These are phyloP conservation scores for Peronospora tabacina DNA, from an alignment of 352 stramenopile genomes.

Conservation along the genomic window DNA sequence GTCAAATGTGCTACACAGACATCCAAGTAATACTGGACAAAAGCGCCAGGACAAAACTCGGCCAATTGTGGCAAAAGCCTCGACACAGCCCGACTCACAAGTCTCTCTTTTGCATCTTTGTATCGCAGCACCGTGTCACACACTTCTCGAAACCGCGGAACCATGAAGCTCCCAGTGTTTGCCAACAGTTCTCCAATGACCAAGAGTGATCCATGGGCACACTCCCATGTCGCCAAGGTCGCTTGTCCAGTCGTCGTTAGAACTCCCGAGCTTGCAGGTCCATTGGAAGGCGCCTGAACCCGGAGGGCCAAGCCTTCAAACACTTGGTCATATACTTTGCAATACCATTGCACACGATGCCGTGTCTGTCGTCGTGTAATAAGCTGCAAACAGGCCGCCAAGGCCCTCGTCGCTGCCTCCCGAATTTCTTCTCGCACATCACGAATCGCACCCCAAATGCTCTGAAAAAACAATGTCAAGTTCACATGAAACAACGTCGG, in stretches of 20 bases:
- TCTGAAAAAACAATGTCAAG: slow-evolving; percentile 89
- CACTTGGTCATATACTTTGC: slow-evolving; percentile 88
- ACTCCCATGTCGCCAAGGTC: slow-evolving; percentile 50
- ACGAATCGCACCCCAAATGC: slow-evolving; percentile 82
- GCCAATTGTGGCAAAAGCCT: slow-evolving; percentile 91
- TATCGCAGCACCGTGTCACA: slow-evolving; percentile 92
- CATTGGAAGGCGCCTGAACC: no score
- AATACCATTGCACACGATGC: slow-evolving; percentile 88
- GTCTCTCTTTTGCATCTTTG: slow-evolving; percentile 82
- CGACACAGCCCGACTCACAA: slow-evolving; percentile 77
- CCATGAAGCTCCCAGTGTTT: slow-evolving; percentile 94
- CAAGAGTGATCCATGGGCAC: slow-evolving; percentile 92
- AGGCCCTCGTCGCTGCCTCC: slow-evolving; percentile 69
- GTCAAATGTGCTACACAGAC: slow-evolving; percentile 77
- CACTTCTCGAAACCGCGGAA: slow-evolving; percentile 94
- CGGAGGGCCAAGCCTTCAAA: slow-evolving; percentile 56
- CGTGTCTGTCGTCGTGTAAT: slow-evolving; percentile 76
- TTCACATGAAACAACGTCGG: slow-evolving; percentile 89
- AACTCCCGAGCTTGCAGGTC: no score
- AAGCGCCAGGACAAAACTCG: slow-evolving; percentile 88
- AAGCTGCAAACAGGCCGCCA: slow-evolving; percentile 85
- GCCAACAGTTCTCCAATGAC: slow-evolving; percentile 92
- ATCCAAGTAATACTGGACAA: slow-evolving; percentile 90
- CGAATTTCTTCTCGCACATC: slow-evolving; percentile 72
- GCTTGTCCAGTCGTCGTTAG: slow-evolving; percentile 4